These are phyloP conservation scores for Diaporthe caulivora DNA, from an alignment of 2,329 filamentous ascomycete species.

Conservation along the genomic window DNA sequence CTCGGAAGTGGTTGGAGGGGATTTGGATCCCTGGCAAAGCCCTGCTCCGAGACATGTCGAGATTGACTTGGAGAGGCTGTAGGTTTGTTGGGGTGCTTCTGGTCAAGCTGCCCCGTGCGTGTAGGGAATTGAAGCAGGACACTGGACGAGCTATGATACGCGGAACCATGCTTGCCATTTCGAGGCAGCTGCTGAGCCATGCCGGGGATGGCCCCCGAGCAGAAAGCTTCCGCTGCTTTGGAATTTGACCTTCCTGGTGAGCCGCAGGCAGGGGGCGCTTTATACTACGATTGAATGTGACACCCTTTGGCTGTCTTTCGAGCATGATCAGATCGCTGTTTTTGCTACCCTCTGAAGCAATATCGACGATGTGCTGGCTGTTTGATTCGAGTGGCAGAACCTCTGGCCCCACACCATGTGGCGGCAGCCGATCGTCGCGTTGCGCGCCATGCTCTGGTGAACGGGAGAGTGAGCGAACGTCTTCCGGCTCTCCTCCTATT, in stretches of 20 bases:
- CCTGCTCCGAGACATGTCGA: neutral
- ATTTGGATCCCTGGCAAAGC: no score
- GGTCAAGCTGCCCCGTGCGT: neutral
- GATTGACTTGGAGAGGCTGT: neutral
- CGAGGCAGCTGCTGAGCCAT: neutral
- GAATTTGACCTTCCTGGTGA: no score
- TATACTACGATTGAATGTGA: neutral
- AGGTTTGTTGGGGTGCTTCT: neutral
- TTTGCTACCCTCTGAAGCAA: neutral
- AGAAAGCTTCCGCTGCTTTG: neutral
- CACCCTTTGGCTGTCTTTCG: neutral
- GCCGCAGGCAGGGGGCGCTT: neutral
- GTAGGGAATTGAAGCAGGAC: no score
- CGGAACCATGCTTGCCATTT: no score
- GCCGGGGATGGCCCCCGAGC: neutral
- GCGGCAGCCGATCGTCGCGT: neutral
- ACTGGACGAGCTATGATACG: no score
- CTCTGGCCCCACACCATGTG: neutral
- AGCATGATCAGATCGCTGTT: neutral
- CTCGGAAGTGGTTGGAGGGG: neutral
- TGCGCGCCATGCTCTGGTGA: no score
- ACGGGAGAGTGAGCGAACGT: neutral
- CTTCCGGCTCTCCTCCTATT: conserved; percentile 11
- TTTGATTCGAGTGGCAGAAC: neutral
- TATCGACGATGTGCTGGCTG: neutral